These are phyloP conservation scores for Kalmusia sp. DNA, from an alignment of 2,329 filamentous ascomycete genomes.

Conservation along the genomic window DNA sequence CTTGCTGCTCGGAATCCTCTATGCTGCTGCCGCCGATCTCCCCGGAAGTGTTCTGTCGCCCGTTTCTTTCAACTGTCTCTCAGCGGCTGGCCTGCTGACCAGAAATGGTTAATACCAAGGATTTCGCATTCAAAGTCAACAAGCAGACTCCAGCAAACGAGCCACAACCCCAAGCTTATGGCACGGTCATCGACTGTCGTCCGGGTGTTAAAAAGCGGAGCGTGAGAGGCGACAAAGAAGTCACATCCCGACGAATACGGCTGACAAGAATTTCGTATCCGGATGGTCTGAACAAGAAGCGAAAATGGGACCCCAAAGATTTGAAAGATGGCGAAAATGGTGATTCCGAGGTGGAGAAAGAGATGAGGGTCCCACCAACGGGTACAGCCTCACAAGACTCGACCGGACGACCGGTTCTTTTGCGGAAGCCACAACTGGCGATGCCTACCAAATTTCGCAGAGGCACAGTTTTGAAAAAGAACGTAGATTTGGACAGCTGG, in stretches of 20 bases:
- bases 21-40: constrained; percentile 18
- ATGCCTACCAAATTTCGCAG: constrained; percentile 38
- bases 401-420: constrained; percentile 11
- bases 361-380: not conserved
- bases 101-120: constrained; percentile 48
- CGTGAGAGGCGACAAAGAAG: constrained; percentile 30
- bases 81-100: constrained; percentile 44
- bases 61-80: constrained; percentile 22
- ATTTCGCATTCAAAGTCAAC: constrained; percentile 48
- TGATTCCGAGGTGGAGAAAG: not conserved
- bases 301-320: constrained; percentile 28
- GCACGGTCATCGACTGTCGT: constrained; percentile 44
- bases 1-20: constrained; percentile 6
- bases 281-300: constrained; percentile 24
- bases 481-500: constrained; percentile 43
- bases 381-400: not conserved
- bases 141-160: constrained; percentile 40
- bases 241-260: constrained; percentile 38
- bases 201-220: constrained; percentile 36
- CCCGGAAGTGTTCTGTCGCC: constrained; percentile 21
- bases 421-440: constrained; percentile 25
- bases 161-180: constrained; percentile 37
- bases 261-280: constrained; percentile 35
- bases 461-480: constrained; percentile 33
- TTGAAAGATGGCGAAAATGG: not conserved